Evolutionary conservation across 2,329 filamentous ascomycete genomes (phyloP).

Genomic region (Cytospora chrysosperma): DNA sequence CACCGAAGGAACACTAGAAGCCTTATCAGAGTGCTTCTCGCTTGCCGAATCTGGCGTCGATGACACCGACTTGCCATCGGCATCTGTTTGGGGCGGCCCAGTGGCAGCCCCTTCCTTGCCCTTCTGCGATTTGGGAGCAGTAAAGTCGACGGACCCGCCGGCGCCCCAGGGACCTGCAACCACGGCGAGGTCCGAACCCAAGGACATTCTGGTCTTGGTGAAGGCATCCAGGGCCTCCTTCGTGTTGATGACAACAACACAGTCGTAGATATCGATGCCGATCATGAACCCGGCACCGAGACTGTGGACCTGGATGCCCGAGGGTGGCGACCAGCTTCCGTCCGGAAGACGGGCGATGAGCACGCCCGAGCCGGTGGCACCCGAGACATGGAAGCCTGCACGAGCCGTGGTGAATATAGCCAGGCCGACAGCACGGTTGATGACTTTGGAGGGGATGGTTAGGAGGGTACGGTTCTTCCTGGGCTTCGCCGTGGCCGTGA

Average conservation of each 20-base stretch:
- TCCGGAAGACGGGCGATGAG: conserved; percentile 62
- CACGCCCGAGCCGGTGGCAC: conserved; percentile 66
- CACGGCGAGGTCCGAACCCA: conserved; percentile 77
- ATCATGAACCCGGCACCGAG: conserved; percentile 77
- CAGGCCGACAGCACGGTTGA: conserved; percentile 64
- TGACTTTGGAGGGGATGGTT: conserved; percentile 58
- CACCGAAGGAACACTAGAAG: conserved; percentile 31
- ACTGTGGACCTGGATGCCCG: conserved; percentile 78
- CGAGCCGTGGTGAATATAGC: conserved; percentile 73
- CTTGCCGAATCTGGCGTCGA: background rate
- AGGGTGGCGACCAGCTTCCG: conserved; percentile 75
- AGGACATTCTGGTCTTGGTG: conserved; percentile 69
- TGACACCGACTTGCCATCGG: conserved; percentile 16
- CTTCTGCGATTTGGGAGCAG: conserved; percentile 29
- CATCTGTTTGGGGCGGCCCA: conserved; percentile 15
- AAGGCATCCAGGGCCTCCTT: conserved; percentile 74
- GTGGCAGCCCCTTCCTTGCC: conserved; percentile 23
- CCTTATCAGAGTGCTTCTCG: conserved; percentile 26
- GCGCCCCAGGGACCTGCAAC: conserved; percentile 68
- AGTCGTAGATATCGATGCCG: conserved; percentile 86
- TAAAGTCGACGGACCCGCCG: conserved; percentile 70
- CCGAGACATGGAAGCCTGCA: conserved; percentile 63
- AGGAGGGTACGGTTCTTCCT: conserved; percentile 49
- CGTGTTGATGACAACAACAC: conserved; percentile 82
- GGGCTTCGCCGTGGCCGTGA: conserved; percentile 32